phyloP scores from a whole-genome alignment of 2,329 filamentous ascomycete species.

The Cytospora piceae region DNA sequence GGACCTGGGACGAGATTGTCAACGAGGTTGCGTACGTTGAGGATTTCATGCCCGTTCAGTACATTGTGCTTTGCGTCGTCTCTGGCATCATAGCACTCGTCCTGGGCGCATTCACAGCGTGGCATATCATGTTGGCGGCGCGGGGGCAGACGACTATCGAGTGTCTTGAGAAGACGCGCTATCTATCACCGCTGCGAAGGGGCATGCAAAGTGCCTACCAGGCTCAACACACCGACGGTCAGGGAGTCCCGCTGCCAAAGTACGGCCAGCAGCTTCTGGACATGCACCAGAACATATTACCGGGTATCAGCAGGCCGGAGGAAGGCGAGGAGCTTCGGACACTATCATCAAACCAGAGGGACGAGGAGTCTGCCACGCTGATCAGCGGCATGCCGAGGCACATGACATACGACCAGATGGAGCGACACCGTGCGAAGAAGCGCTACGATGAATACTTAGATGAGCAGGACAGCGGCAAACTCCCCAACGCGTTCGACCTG shows the following conservation, averaged over 20 bases:
- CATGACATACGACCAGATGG: constrained; percentile 58
- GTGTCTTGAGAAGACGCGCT: constrained; percentile 92
- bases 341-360: constrained; percentile 22
- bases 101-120: constrained; percentile 83
- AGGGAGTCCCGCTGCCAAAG: constrained; percentile 56
- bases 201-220: constrained; percentile 67
- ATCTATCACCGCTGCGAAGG: constrained; percentile 78
- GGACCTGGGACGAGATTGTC: constrained; percentile 85
- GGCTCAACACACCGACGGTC: constrained; percentile 56
- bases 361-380: constrained; percentile 26
- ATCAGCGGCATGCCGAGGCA: constrained; percentile 45
- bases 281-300: constrained; percentile 79
- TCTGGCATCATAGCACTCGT: constrained; percentile 91
- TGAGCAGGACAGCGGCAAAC: constrained; percentile 82
- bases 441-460: constrained; percentile 78
- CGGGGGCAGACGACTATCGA: constrained; percentile 93
- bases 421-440: constrained; percentile 57
- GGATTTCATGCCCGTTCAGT: constrained; percentile 83
- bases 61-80: constrained; percentile 83
- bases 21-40: constrained; percentile 73
- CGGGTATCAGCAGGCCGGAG: constrained; percentile 78
- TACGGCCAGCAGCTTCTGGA: constrained; percentile 77
- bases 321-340: constrained; percentile 70
- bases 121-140: constrained; percentile 84
- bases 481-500: constrained; percentile 93